Conservation (phyloP, 2,329 filamentous ascomycete species). For the Colletotrichum euphorbiae region DNA sequence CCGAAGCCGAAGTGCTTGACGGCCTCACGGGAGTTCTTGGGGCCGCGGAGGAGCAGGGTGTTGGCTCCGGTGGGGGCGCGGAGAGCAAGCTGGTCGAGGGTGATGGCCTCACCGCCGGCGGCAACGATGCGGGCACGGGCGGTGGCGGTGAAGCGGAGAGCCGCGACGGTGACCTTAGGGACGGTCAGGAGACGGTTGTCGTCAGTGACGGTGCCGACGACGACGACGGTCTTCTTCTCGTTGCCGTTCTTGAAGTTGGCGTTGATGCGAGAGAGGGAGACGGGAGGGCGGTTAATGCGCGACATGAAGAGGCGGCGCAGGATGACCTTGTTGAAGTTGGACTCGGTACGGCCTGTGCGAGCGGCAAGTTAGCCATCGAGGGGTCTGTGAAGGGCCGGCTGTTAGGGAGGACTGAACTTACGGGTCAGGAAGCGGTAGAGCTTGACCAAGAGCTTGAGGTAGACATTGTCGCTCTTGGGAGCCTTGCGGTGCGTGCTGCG, state of each 20-base stretch:
- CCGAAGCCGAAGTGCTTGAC: slow-evolving; percentile 99
- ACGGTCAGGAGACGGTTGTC: slow-evolving; percentile 93
- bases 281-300: slow-evolving; percentile 95
- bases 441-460: slow-evolving; percentile 97
- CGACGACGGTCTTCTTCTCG: slow-evolving; percentile 88
- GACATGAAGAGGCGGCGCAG: slow-evolving; percentile 98
- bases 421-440: slow-evolving; percentile 96
- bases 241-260: slow-evolving; percentile 73
- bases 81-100: slow-evolving; percentile 96
- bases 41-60: slow-evolving; percentile 95
- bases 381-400: no score
- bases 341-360: slow-evolving; percentile 86
- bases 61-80: slow-evolving; percentile 95
- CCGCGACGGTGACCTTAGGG: slow-evolving; percentile 93
- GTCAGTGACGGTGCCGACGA: slow-evolving; percentile 96
- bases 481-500: slow-evolving; percentile 86
- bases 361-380: not conserved
- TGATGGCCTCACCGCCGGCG: slow-evolving; percentile 94
- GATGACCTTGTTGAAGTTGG: slow-evolving; percentile 98
- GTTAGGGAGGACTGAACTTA: slow-evolving; percentile 65
- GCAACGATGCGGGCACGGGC: slow-evolving; percentile 93
- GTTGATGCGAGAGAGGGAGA: slow-evolving; percentile 92
- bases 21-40: slow-evolving; percentile 98
- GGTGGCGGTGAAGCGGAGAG: slow-evolving; percentile 95
- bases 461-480: slow-evolving; percentile 98